These are phyloP conservation scores for Leucaena leucocephala DNA, from an alignment of 306 rosid species.

Conservation along the genomic window DNA sequence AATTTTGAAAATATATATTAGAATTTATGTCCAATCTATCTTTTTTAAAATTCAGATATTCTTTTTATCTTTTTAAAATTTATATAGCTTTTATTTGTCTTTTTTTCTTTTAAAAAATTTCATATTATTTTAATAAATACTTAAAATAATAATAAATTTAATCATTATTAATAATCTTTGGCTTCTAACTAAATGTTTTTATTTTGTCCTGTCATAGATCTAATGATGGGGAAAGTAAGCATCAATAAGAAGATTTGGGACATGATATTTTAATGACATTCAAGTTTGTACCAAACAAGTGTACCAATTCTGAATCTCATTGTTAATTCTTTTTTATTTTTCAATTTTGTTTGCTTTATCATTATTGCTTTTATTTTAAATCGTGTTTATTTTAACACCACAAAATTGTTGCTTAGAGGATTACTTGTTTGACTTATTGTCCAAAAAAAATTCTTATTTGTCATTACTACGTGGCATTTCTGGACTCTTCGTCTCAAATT, in stretches of 20 bases:
- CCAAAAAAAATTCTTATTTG: neutral
- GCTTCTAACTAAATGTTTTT: neutral
- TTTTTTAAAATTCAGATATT: too few species aligned
- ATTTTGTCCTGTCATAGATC: neutral
- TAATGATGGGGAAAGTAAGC: neutral
- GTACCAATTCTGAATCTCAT: neutral
- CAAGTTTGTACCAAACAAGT: neutral
- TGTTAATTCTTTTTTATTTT: neutral
- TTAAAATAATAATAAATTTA: too few species aligned
- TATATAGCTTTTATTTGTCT: too few species aligned
- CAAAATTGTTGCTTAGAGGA: neutral
- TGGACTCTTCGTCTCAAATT: neutral
- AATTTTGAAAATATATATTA: too few species aligned
- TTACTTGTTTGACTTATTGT: neutral
- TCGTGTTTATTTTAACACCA: neutral
- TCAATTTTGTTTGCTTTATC: neutral
- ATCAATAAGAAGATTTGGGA: neutral
- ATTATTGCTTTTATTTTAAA: neutral
- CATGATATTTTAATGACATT: neutral
- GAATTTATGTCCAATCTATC: too few species aligned
- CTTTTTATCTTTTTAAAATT: too few species aligned
- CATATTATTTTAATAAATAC: too few species aligned
- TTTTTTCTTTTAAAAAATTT: too few species aligned
- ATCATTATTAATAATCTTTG: too few species aligned
- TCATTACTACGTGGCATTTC: conserved; percentile 4